Evolutionary conservation across 2,329 filamentous ascomycete genomes (phyloP).

Genomic region (Talaromyces sp.): DNA sequence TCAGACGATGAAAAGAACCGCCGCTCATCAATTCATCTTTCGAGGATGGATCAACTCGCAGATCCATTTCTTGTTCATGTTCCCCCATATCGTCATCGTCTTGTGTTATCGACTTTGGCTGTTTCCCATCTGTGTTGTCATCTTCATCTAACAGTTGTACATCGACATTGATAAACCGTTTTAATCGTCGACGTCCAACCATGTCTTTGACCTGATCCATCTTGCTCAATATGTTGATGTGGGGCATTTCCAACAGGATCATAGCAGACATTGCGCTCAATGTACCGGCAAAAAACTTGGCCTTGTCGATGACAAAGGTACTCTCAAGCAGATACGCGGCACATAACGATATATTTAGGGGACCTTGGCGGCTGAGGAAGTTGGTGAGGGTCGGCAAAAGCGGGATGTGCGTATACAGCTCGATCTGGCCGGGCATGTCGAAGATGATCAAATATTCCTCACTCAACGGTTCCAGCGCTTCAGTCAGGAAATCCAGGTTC

Average conservation of each 20-base stretch:
- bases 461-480: constrained; percentile 76
- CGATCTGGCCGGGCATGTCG: constrained; percentile 98
- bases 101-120: constrained; percentile 44
- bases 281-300: constrained; percentile 96
- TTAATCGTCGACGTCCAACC: constrained; percentile 80
- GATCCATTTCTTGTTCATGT: constrained; percentile 48
- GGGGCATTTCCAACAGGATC: constrained; percentile 96
- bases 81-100: neutral
- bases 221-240: constrained; percentile 94
- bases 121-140: constrained; percentile 12
- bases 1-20: constrained; percentile 74
- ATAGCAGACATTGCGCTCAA: constrained; percentile 97
- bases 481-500: constrained; percentile 87
- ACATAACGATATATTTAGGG: constrained; percentile 85
- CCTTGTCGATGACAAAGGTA: constrained; percentile 90
- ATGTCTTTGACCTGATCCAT: constrained; percentile 96
- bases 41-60: constrained; percentile 58
- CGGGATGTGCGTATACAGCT: constrained; percentile 95
- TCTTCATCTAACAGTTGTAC: constrained; percentile 72
- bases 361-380: constrained; percentile 73
- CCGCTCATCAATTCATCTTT: constrained; percentile 73
- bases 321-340: constrained; percentile 93
- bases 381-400: constrained; percentile 81
- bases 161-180: constrained; percentile 86
- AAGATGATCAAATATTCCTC: constrained; percentile 97